Percentiles rank a stretch among this genome's conserved stretches.
These are phyloP conservation scores for Fusarium piperis DNA, from an alignment of 2,329 filamentous ascomycete species.

Conservation along the genomic window DNA sequence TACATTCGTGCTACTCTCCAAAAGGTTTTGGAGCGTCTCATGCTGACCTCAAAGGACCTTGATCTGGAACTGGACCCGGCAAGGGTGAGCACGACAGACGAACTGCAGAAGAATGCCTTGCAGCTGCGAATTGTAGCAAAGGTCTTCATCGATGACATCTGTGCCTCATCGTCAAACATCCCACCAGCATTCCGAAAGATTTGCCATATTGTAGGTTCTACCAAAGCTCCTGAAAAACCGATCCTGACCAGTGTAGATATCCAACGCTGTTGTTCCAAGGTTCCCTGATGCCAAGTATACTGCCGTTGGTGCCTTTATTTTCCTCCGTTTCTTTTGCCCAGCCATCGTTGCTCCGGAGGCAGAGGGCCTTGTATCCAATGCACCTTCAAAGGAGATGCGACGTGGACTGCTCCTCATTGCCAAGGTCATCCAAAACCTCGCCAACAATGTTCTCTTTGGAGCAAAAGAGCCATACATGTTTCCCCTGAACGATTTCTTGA, in stretches of 20 bases:
- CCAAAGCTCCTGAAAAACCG: background rate
- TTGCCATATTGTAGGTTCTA: conserved; percentile 67
- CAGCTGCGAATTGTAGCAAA: conserved; percentile 74
- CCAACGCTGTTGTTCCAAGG: conserved; percentile 67
- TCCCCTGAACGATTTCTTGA: conserved; percentile 74
- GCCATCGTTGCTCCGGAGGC: conserved; percentile 76
- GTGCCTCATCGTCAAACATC: conserved; percentile 68
- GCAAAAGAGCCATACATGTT: conserved; percentile 80
- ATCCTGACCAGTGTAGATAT: conserved; percentile 56
- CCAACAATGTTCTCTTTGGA: conserved; percentile 77
- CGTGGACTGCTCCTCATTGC: conserved; percentile 74
- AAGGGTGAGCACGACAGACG: conserved; percentile 67
- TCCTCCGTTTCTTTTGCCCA: conserved; percentile 77
- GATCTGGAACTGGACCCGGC: conserved; percentile 75
- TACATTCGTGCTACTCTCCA: conserved; percentile 73
- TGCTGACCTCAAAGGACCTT: conserved; percentile 73
- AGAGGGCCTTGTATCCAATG: conserved; percentile 69
- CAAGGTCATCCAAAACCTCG: conserved; percentile 76
- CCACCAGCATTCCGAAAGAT: conserved; percentile 73
- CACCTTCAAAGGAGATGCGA: conserved; percentile 75
- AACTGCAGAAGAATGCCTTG: conserved; percentile 72
- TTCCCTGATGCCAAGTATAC: conserved; percentile 78
- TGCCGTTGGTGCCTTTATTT: conserved; percentile 76
- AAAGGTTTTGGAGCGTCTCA: conserved; percentile 72
- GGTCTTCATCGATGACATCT: conserved; percentile 77